Evolutionary conservation across 495 filamentous ascomycete species (phyloP).

Genomic region (Neurospora sp.): DNA sequence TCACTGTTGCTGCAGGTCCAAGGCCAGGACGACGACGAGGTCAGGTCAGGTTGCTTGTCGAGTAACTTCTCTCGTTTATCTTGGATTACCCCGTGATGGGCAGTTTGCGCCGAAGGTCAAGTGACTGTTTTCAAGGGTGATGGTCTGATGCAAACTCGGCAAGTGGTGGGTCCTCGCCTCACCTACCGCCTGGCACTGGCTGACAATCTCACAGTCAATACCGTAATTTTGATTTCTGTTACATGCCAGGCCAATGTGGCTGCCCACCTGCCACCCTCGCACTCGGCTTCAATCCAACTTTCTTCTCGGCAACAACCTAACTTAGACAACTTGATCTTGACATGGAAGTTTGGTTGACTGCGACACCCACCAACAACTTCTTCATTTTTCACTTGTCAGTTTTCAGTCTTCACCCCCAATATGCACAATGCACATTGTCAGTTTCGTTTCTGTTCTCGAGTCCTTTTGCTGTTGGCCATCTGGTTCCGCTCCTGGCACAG

Average conservation of each 20-base stretch:
- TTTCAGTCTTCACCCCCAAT: neutral
- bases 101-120: constrained; percentile 1
- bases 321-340: neutral
- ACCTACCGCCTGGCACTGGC: neutral
- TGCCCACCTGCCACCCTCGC: neutral
- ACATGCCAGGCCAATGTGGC: constrained; percentile 2
- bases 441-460: neutral
- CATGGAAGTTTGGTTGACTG: neutral
- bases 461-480: neutral
- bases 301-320: neutral
- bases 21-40: neutral
- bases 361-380: neutral
- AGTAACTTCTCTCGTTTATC: neutral
- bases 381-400: neutral
- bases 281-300: neutral
- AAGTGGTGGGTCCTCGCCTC: constrained; percentile 3
- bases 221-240: neutral
- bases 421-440: neutral
- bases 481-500: neutral
- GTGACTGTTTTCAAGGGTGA: neutral
- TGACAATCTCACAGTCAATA: neutral
- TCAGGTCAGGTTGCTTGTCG: neutral
- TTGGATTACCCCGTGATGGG: neutral
- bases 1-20: neutral
- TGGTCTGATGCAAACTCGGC: neutral